Evolutionary conservation across 2,329 filamentous ascomycete genomes (phyloP).

Genomic region (Colletotrichum truncatum): DNA sequence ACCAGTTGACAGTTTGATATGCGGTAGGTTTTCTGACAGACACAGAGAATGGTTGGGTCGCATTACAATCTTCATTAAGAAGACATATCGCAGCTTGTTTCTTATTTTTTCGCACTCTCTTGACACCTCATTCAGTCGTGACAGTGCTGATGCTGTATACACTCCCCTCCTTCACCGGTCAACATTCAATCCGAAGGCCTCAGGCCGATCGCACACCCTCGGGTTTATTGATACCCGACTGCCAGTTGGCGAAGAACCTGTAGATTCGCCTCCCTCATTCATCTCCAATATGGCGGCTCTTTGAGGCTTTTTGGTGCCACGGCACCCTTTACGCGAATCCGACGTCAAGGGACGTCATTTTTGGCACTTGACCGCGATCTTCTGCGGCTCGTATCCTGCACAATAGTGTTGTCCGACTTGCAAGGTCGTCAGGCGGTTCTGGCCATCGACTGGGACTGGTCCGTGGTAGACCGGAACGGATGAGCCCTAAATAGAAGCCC

Average conservation of each 20-base stretch:
- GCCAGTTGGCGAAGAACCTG: background rate
- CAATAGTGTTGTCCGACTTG: background rate
- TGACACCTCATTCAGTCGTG: background rate
- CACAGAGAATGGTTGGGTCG: background rate
- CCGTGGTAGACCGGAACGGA: background rate
- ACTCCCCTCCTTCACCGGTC: background rate
- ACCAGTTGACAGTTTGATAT: background rate
- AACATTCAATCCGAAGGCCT: background rate
- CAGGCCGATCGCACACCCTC: background rate
- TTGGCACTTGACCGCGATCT: background rate
- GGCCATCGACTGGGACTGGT: background rate
- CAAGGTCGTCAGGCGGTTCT: background rate
- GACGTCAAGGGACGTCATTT: slow-evolving; percentile 9
- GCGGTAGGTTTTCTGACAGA: slow-evolving; percentile 3
- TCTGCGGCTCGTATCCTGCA: background rate
- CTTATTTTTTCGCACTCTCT: background rate
- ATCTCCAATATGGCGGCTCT: slow-evolving; percentile 7
- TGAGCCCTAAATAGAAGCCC: slow-evolving; percentile 1
- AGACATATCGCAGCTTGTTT: background rate
- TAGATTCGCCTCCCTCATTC: slow-evolving; percentile 1
- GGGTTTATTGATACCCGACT: slow-evolving; percentile 2
- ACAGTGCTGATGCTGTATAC: slow-evolving; percentile 11
- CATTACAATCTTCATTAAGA: background rate
- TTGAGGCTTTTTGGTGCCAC: slow-evolving; percentile 3
- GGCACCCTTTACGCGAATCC: slow-evolving; percentile 1